Evolutionary conservation across 805 yeast species (phyloP), one percentile per base, ranked within the genome.

Genomic region (Candida montana): DNA sequence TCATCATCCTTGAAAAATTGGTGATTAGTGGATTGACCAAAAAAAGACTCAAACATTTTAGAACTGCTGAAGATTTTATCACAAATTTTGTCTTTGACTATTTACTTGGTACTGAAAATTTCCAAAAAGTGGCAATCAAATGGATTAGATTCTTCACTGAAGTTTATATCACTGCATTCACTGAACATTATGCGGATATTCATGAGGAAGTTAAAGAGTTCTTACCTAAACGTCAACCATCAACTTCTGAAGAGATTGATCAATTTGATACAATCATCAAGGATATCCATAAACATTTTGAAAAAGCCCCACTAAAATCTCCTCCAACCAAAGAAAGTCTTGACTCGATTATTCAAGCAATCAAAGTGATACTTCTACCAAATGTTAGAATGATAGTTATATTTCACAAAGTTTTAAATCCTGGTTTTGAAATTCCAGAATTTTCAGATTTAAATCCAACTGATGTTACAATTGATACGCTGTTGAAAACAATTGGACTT

Each of bases 361-460:
- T 46, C 6, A 41, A 48, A 7, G 37, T 32, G 2, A 21, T 48
- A 4, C 10, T 55, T 19, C 35, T 47, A n/a, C 46, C 46, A 5
- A 50, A 52, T 28, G 13, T 56, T 5, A 49, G 59, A 44, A 37
- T 31, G 5, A 26, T 55, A n/a, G 49, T 49, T 7, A 40, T 56
- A 8, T 38, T 56, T n/a, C 39, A 37, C 34, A 56, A 55, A 31
- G 37, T 51, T 10, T 30, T 53, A 12, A 35, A 40, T 16, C 52
- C 58, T 7, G 39, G 34, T 1, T 52, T 50, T 19, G 44, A 42
- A 9, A 6, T 21, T 13, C 19, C 49, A 10, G 24, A 30, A 8
- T 21, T 33, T 2, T 5, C 35, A 9, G 50, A 43, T 16, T 6
- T 32, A 9, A 49, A 43, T 16, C 39, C 33, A 20, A 29, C 20